Base-by-base conservation (phyloP, 139 green algal species). In the Haematococcus lacustris region DNA sequence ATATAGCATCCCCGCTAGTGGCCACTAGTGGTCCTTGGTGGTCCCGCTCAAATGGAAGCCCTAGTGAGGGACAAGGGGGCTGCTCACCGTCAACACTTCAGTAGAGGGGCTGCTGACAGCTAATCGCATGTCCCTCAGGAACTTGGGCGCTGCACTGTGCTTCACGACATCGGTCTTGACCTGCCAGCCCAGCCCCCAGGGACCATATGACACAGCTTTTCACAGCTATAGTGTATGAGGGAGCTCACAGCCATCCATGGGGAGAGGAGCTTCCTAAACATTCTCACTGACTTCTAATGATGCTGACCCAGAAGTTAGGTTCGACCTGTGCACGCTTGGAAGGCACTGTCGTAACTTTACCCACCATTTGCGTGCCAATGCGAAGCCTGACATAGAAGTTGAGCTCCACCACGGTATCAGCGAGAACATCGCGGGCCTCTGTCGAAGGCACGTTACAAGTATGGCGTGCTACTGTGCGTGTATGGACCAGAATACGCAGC, bases 311-410 rank as follows among this genome's bases (percentile, higher is more conserved):
- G 43, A 17, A 9, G 9, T 28, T 53, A 9, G 43, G 17, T 28
- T 53, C 17, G 9, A 17, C 43, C 9, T 17, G 9, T 17, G 43
- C 17, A 53, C 43, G 9, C 43, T 9, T 17, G 9, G 43, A 53
- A 53, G 43, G 9, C 9, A 17, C 37, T 32, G 39, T 34, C 6
- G 38, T 21, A 33, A 21, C 35, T 43, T 69, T 37, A 38, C 40
- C 25, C 32, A 83, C 77, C 77, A 79, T 66, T n/a, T 62, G 73
- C 26, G 30, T 47, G 5, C 77, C 77, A 1, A 83, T 57, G 0
- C 69, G 51, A 17, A 83, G 51, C 39, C 73, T 76, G 6, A 83
- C 77, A 32, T 83, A 83, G n/a, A 83, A 83, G 51, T 73, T 83
- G 3, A 71, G 72, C 5, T 75, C 77, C 0, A 73, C 66, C 17